phyloP scores from a whole-genome alignment of 2,329 filamentous ascomycete genomes.

The Akanthomyces muscarius region DNA sequence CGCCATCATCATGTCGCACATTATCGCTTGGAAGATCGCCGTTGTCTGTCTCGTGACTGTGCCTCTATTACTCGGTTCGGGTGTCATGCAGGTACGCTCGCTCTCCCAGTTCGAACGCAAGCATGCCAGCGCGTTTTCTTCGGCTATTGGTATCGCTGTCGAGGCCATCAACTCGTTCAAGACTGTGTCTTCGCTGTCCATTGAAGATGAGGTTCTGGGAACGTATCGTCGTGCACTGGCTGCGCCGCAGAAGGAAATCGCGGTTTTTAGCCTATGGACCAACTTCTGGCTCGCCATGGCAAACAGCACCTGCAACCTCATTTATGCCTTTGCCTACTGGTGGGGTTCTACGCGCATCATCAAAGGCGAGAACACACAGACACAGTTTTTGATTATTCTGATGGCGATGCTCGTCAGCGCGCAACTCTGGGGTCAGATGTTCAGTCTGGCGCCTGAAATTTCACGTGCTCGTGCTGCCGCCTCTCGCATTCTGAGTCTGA shows the following conservation, averaged over 20 bases:
- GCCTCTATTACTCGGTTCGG: slow-evolving; percentile 64
- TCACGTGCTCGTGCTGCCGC: slow-evolving; percentile 61
- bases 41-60: slow-evolving; percentile 66
- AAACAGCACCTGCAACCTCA: slow-evolving; percentile 59
- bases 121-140: slow-evolving; percentile 61
- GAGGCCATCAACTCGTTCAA: slow-evolving; percentile 65
- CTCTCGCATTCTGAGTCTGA: slow-evolving; percentile 51
- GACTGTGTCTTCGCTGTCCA: slow-evolving; percentile 55
- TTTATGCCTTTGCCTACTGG: slow-evolving; percentile 76
- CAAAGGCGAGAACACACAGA: slow-evolving; percentile 57
- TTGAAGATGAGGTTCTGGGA: slow-evolving; percentile 47
- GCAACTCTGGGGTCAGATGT: slow-evolving; percentile 70
- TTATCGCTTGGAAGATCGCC: slow-evolving; percentile 73
- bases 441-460: slow-evolving; percentile 71
- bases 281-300: slow-evolving; percentile 60
- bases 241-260: slow-evolving; percentile 51
- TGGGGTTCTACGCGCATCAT: slow-evolving; percentile 71
- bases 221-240: slow-evolving; percentile 50
- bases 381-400: slow-evolving; percentile 72
- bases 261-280: slow-evolving; percentile 44
- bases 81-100: slow-evolving; percentile 63
- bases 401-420: slow-evolving; percentile 68
- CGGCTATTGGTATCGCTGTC: slow-evolving; percentile 60
- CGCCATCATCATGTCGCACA: slow-evolving; percentile 64
- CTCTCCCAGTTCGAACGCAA: slow-evolving; percentile 59